phyloP scores from a whole-genome alignment of 176 grass and related monocot species.

The sorghum (Sorghum bicolor) region DNA sequence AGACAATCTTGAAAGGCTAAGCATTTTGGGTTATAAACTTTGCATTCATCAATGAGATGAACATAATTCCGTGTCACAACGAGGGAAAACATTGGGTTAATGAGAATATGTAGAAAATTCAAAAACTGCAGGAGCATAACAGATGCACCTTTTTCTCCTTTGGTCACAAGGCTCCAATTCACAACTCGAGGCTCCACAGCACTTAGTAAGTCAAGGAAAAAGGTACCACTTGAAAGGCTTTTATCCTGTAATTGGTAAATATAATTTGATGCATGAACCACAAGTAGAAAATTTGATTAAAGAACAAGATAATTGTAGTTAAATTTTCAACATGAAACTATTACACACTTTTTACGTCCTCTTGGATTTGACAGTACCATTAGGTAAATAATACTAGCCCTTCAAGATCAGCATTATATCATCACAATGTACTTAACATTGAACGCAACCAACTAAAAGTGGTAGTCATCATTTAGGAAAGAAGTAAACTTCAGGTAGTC shows the following conservation, averaged over 20 bases:
- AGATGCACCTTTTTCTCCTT: constrained; percentile 74
- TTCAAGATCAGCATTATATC: not conserved
- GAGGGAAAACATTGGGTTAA: not conserved
- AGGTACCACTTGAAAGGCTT: constrained; percentile 91
- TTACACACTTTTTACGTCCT: not conserved
- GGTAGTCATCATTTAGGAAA: not conserved
- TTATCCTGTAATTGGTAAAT: constrained; percentile 62
- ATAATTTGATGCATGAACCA: constrained; percentile 6
- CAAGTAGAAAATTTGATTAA: not conserved
- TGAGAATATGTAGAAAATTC: not conserved
- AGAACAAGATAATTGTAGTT: not conserved
- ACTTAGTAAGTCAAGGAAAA: constrained; percentile 87
- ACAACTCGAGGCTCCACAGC: constrained; percentile 82
- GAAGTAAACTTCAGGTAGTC: constrained; percentile 2
- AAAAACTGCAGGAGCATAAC: constrained; percentile 11
- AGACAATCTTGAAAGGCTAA: not conserved
- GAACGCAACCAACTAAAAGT: not conserved
- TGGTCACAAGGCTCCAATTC: constrained; percentile 92
- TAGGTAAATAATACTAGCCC: not conserved
- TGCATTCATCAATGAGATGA: not conserved
- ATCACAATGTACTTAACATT: not conserved
- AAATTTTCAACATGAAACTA: not conserved
- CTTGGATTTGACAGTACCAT: not conserved
- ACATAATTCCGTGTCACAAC: constrained; percentile 20
- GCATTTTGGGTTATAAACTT: not conserved